Percentiles rank a stretch among this genome's conserved stretches.
phyloP scores from a whole-genome alignment of 441 rosid genomes.

The Eruca vesicaria region DNA sequence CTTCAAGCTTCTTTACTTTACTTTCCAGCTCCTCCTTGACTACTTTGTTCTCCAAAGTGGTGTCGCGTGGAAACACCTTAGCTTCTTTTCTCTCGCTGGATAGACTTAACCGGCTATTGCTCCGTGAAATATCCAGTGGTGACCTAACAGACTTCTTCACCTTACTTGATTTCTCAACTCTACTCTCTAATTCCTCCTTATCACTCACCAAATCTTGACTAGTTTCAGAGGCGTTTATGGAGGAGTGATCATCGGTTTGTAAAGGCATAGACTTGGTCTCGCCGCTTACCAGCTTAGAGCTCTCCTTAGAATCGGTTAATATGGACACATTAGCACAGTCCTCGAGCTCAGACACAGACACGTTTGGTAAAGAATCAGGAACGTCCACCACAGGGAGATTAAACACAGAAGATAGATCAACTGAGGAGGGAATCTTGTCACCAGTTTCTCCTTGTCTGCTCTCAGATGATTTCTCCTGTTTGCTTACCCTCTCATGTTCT shows the following conservation, averaged over 20 bases:
- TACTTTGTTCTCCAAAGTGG: conserved; percentile 59
- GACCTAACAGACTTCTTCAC: conserved; percentile 82
- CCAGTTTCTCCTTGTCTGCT: conserved; percentile 11
- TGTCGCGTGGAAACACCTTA: conserved; percentile 45
- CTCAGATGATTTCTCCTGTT: conserved; percentile 28
- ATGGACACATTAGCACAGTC: conserved; percentile 15
- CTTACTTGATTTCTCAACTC: conserved; percentile 51
- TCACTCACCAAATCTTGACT: conserved; percentile 31
- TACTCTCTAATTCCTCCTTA: conserved; percentile 29
- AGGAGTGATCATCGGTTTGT: conserved; percentile 18
- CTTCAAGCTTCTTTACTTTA: conserved; percentile 77
- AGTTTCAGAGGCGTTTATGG: conserved; percentile 15
- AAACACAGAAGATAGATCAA: conserved; percentile 37
- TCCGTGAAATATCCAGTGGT: conserved; percentile 49
- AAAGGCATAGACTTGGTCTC: conserved; percentile 10
- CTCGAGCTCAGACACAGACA: conserved; percentile 11
- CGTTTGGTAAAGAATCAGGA: conserved; percentile 23
- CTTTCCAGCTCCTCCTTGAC: conserved; percentile 66
- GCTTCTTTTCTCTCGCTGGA: conserved; percentile 45
- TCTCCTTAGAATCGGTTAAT: conserved; percentile 4
- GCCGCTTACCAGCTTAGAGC: conserved; percentile 6
- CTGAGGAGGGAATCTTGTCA: conserved; percentile 21
- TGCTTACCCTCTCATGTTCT: conserved; percentile 30
- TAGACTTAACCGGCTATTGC: conserved; percentile 41
- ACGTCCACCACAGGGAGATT: conserved; percentile 13